phyloP scores from a whole-genome alignment of 1,284 basidiomycete species.

The Cryptococcus sp. region DNA sequence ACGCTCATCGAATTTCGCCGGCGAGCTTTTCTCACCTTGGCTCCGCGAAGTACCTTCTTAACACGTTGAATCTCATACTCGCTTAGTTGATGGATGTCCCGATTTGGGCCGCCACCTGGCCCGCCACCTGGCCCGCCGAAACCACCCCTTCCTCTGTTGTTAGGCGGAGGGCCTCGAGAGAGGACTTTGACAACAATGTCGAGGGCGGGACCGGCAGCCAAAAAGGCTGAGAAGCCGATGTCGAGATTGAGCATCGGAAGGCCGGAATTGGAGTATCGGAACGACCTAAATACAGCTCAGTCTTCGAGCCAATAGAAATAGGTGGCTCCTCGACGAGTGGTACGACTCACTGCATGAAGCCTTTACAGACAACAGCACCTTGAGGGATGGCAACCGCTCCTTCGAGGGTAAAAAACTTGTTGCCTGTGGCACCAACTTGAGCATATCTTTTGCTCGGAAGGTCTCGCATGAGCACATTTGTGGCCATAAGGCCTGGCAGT shows the following conservation, averaged over 20 bases:
- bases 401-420: constrained; percentile 44
- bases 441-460: constrained; percentile 41
- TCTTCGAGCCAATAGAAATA: background rate
- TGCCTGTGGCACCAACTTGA: constrained; percentile 44
- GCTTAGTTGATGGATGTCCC: constrained; percentile 19
- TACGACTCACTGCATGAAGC: constrained; percentile 45
- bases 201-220: constrained; percentile 40
- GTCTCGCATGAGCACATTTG: constrained; percentile 48
- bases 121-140: constrained; percentile 5
- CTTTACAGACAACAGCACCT: constrained; percentile 45
- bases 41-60: constrained; percentile 39
- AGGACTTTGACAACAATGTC: constrained; percentile 46
- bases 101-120: background rate
- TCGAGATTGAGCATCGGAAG: constrained; percentile 43
- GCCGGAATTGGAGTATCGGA: constrained; percentile 42
- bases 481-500: constrained; percentile 40
- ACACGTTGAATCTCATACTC: constrained; percentile 25
- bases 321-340: background rate
- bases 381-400: constrained; percentile 36
- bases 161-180: constrained; percentile 12
- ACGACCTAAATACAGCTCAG: constrained; percentile 31
- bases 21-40: constrained; percentile 23
- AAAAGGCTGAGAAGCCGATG: constrained; percentile 50
- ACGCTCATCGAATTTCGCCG: background rate
- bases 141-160: constrained; percentile 17